Base-by-base conservation (phyloP, 2,329 filamentous ascomycete species). In the Coniochaeta ligniaria region DNA sequence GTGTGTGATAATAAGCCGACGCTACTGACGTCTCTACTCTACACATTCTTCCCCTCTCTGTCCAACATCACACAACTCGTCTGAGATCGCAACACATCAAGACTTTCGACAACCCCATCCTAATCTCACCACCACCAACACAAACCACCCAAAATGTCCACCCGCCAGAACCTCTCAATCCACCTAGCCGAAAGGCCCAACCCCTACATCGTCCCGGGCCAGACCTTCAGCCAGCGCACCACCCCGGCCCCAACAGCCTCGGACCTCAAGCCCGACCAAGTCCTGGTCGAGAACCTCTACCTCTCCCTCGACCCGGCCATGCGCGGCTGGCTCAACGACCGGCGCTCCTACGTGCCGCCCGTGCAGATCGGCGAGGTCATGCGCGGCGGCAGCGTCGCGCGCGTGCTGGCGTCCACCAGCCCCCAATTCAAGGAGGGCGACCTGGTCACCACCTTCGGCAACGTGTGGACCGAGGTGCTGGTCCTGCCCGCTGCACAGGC, bases 121-220 rank as follows among this genome's bases (percentile, higher is more conserved):
- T n/a, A n/a, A n/a, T n/a, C n/a, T n/a, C n/a, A n/a, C n/a, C n/a
- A n/a, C n/a, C 7, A 22, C 9, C 8, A 77, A 81, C 66, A 24
- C 3, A 24, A 52, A 17, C 26, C 38, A 6, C 38, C n/a, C 43
- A 62, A 26, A 31, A 68, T 66, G 65, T 43, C 64, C 4, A 20
- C 16, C 26, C 61, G 62, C 50, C 65, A 69, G 35, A 65, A 66
- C 3, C 64, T 65, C 38, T 78, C 78, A 45, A 75, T 89, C 63
- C 77, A 84, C 63, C 83, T 91, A 61, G 85, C 83, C 59, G 80
- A 90, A 74, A 80, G 88, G 57, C 88, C 88, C 11, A 79, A 73
- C 59, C 78, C 72, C 59, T 73, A 79, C 62, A 86, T 91, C 71
- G 71, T 90, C 60, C 83, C 85, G 2, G 86, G 86, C 62, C 73